A percentile compares a stretch with the other conserved stretches of the same genome.
phyloP scores from a whole-genome alignment of 768 basidiomycete species.

The Termitomyces eurrhizus region DNA sequence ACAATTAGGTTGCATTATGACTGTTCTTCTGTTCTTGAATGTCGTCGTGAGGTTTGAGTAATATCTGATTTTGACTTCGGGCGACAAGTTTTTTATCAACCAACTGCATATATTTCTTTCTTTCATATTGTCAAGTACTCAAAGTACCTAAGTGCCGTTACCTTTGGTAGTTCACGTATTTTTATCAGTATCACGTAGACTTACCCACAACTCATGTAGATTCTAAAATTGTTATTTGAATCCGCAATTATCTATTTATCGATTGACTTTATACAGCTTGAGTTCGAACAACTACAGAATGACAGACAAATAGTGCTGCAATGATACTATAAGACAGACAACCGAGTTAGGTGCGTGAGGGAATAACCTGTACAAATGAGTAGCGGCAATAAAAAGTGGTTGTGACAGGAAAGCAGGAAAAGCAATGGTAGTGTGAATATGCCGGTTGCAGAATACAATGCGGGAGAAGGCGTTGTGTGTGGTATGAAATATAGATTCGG shows the following conservation, averaged over 20 bases:
- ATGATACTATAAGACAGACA: slow-evolving; percentile 68
- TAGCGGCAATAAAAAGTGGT: slow-evolving; percentile 37
- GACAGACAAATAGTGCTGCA: slow-evolving; percentile 64
- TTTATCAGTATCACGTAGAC: not conserved
- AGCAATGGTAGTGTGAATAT: slow-evolving; percentile 54
- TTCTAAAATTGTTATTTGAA: not conserved
- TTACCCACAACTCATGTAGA: not conserved
- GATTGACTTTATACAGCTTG: slow-evolving; percentile 53
- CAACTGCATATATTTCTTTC: not conserved
- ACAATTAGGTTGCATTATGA: not conserved
- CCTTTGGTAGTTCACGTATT: too few relatives aligned
- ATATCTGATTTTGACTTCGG: not conserved
- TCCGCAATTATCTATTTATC: slow-evolving; percentile 31
- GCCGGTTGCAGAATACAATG: slow-evolving; percentile 72
- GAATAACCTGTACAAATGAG: slow-evolving; percentile 60
- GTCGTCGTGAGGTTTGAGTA: not conserved
- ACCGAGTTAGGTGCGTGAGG: slow-evolving; percentile 47
- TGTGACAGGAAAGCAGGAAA: slow-evolving; percentile 45
- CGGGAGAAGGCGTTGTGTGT: slow-evolving; percentile 39
- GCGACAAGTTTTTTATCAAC: not conserved
- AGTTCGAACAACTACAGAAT: slow-evolving; percentile 67
- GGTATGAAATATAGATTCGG: slow-evolving; percentile 30
- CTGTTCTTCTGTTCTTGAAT: not conserved
- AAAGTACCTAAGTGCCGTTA: too few relatives aligned
- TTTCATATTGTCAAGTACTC: not conserved